phyloP scores from a whole-genome alignment of 805 yeast genomes.

The Wickerhamiella musiphila region DNA sequence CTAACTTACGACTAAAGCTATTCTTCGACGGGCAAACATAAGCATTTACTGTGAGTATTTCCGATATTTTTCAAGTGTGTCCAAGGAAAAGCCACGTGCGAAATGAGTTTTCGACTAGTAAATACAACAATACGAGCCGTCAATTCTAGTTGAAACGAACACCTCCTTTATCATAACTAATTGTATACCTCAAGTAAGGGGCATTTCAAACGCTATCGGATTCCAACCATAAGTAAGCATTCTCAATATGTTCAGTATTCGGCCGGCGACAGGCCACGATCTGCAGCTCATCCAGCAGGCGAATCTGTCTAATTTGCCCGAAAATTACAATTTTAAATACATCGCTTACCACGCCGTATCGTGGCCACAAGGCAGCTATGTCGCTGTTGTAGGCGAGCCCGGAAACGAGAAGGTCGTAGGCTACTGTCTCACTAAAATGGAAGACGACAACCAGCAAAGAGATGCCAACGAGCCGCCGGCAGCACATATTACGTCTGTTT shows the following conservation, averaged over 20 bases:
- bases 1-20: not conserved
- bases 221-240: no score
- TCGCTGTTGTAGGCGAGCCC: constrained; percentile 57
- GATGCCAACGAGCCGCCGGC: constrained; percentile 26
- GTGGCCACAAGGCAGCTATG: constrained; percentile 97
- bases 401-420: constrained; percentile 81
- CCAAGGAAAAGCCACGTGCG: no score
- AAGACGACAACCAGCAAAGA: constrained; percentile 41
- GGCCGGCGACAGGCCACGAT: constrained; percentile 75
- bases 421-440: constrained; percentile 90
- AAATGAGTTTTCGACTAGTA: no score
- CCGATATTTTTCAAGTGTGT: no score
- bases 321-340: constrained; percentile 80
- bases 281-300: constrained; percentile 93
- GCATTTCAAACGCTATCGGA: no score
- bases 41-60: no score
- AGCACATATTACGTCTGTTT: constrained; percentile 86
- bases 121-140: no score
- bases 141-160: no score
- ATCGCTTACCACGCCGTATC: constrained; percentile 85
- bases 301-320: constrained; percentile 80
- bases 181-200: no score
- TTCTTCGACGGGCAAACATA: not conserved
- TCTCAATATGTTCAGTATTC: constrained; percentile 54
- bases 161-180: no score